phyloP scores from a whole-genome alignment of 108 stramenopile genomes.

The Craspedostauros australis region DNA sequence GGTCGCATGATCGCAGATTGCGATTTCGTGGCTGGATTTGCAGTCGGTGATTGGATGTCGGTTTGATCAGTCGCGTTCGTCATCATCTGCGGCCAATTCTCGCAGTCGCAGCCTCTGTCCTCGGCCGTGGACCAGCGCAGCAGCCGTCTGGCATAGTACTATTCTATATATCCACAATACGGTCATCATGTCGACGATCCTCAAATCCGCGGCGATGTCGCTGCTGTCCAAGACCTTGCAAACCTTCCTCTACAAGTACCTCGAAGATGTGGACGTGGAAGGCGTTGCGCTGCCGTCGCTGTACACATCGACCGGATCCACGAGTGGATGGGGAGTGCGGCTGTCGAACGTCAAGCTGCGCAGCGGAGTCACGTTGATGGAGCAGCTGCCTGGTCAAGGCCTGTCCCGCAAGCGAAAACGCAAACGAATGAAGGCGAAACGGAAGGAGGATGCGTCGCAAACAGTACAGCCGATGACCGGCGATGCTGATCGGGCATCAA shows the following conservation, averaged over 20 bases:
- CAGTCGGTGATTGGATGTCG: no score
- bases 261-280: constrained; percentile 74
- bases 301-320: constrained; percentile 13
- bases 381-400: constrained; percentile 49
- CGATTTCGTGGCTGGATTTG: no score
- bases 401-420: constrained; percentile 21
- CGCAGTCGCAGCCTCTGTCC: no score
- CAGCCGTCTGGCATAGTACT: no score
- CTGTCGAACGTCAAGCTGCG: constrained; percentile 75
- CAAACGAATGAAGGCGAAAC: constrained; percentile 24
- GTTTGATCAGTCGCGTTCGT: no score
- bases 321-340: constrained; percentile 72
- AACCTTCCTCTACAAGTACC: constrained; percentile 70
- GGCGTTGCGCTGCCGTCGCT: constrained; percentile 51
- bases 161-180: no score
- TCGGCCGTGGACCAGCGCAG: no score
- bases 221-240: constrained; percentile 67
- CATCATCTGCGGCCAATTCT: no score
- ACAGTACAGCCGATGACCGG: no score
- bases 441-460: constrained; percentile 8
- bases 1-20: no score
- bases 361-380: constrained; percentile 65
- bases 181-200: constrained; percentile 34
- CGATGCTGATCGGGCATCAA: no score
- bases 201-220: constrained; percentile 50